phyloP scores from a whole-genome alignment of 805 yeast genomes.

The Wickerhamiella musiphila region DNA sequence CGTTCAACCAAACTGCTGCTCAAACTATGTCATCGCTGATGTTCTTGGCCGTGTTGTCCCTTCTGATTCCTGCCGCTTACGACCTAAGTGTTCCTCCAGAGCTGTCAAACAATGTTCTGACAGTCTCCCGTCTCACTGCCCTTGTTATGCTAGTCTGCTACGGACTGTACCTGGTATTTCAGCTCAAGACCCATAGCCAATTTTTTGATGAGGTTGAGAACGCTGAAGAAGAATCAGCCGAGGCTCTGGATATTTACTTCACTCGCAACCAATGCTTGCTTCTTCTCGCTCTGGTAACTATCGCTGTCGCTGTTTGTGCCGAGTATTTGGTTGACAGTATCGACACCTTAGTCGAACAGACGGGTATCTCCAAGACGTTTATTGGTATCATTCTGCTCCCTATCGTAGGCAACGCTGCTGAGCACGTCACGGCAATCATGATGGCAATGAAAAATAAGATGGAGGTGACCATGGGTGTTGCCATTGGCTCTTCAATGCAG shows the following conservation, averaged over 20 bases:
- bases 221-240: conserved; percentile 20
- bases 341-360: conserved; percentile 65
- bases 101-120: conserved; percentile 34
- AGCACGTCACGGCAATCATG: conserved; percentile 89
- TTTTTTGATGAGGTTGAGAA: conserved; percentile 45
- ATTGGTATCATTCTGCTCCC: conserved; percentile 89
- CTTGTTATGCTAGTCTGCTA: conserved; percentile 62
- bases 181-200: conserved; percentile 66
- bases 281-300: conserved; percentile 43
- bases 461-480: conserved; percentile 95
- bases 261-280: conserved; percentile 36
- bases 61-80: conserved; percentile 92
- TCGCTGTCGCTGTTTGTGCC: conserved; percentile 77
- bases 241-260: conserved; percentile 27
- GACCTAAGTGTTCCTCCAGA: conserved; percentile 37
- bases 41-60: conserved; percentile 78
- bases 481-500: conserved; percentile 89
- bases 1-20: conserved; percentile 89
- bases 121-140: conserved; percentile 73
- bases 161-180: conserved; percentile 66
- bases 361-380: conserved; percentile 86
- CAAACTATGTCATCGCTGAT: conserved; percentile 92
- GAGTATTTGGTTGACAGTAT: conserved; percentile 88
- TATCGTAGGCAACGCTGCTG: conserved; percentile 97
- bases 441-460: conserved; percentile 89